phyloP scores from a whole-genome alignment of 768 basidiomycete species.

The Xerocomus potaroensis region DNA sequence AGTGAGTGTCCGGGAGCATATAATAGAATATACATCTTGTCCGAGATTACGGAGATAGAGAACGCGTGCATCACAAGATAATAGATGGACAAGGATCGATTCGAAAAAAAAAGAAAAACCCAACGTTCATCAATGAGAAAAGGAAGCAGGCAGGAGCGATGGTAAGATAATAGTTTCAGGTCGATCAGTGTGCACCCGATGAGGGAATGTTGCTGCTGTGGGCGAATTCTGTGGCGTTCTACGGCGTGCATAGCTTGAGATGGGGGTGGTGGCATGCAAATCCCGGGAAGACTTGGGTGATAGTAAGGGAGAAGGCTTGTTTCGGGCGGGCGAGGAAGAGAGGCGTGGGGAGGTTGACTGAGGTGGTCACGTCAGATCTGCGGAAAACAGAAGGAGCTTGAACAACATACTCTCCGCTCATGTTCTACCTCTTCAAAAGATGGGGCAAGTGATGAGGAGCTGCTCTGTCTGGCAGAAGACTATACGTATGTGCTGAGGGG shows the following conservation, averaged over 20 bases:
- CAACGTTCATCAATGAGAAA: slow-evolving; percentile 16
- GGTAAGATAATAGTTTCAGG: slow-evolving; percentile 44
- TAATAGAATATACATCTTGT: slow-evolving; percentile 18
- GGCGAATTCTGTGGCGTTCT: slow-evolving; percentile 75
- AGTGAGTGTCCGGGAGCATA: slow-evolving; percentile 26
- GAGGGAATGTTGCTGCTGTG: slow-evolving; percentile 59
- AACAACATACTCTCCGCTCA: slow-evolving; percentile 33
- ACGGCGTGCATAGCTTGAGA: slow-evolving; percentile 75
- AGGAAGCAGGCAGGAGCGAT: slow-evolving; percentile 45
- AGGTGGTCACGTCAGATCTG: slow-evolving; percentile 28
- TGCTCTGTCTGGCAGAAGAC: slow-evolving; percentile 43
- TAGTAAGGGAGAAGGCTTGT: slow-evolving; percentile 41
- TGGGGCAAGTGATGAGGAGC: slow-evolving; percentile 36
- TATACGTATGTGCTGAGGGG: slow-evolving; percentile 17
- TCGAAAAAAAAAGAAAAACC: not conserved
- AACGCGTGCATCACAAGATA: too few species aligned
- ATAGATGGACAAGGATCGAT: too few species aligned
- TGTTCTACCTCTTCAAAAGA: slow-evolving; percentile 25
- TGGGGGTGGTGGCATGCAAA: slow-evolving; percentile 64
- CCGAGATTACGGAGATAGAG: slow-evolving; percentile 14
- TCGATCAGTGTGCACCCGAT: slow-evolving; percentile 26
- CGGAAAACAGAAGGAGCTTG: slow-evolving; percentile 24
- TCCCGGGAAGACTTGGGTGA: slow-evolving; percentile 50
- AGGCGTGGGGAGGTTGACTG: slow-evolving; percentile 34
- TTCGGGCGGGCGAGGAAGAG: slow-evolving; percentile 41